Conservation (phyloP, 1,284 basidiomycete species). For the Omphalotus olearius region DNA sequence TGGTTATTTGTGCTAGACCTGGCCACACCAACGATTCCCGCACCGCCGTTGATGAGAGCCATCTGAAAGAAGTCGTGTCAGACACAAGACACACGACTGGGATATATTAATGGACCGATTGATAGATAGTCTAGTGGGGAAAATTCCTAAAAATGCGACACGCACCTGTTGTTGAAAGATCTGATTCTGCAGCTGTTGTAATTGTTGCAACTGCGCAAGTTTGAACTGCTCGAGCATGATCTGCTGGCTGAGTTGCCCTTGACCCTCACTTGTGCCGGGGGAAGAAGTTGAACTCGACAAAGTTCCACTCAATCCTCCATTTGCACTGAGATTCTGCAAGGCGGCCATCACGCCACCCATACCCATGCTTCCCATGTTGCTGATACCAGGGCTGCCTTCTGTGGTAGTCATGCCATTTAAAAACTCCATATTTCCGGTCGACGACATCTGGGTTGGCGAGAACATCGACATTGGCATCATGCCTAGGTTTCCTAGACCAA, state of each 20-base stretch:
- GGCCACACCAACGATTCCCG: constrained; percentile 14
- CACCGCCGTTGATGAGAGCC: constrained; percentile 59
- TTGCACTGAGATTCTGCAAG: constrained; percentile 8
- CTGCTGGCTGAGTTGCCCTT: constrained; percentile 14
- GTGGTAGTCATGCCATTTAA: not conserved
- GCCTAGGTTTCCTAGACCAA: constrained; percentile 1
- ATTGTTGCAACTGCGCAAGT: constrained; percentile 67
- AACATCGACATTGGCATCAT: not conserved
- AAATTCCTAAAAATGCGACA: not conserved
- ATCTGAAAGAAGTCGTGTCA: constrained; percentile 41
- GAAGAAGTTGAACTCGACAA: not conserved
- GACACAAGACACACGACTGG: not conserved
- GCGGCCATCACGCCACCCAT: constrained; percentile 11
- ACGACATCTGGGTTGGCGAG: not conserved
- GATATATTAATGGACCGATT: too few species aligned
- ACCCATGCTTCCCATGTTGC: constrained; percentile 4
- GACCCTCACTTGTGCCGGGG: not conserved
- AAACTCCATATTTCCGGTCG: not conserved
- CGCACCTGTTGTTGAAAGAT: constrained; percentile 81
- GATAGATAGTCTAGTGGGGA: too few species aligned
- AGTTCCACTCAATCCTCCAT: not conserved
- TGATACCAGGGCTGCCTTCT: not conserved
- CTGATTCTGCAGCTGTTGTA: constrained; percentile 76
- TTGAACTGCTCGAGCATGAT: constrained; percentile 59
- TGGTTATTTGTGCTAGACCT: constrained; percentile 8